Evolutionary conservation across 1,284 basidiomycete species (phyloP), one percentile per base, ranked within the genome.

Genomic region (Xanthoconium separans): DNA sequence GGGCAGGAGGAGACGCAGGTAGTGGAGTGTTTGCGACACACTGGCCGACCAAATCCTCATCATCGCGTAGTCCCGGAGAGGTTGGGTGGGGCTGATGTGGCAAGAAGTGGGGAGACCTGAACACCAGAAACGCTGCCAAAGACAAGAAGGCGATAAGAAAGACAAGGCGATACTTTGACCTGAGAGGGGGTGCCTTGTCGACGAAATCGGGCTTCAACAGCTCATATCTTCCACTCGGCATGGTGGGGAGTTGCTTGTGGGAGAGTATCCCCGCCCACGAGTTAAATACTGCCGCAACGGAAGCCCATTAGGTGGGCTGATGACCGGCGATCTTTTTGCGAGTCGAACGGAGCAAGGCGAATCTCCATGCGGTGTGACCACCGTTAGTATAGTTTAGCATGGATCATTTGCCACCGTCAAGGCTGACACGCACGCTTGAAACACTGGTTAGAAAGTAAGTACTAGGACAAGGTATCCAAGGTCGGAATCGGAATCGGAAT

Each of bases 1-100:
- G 73, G 4, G 73, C 73, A 5, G 80, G 79, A 8, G 77, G 71
- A 0, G 61, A 62, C 0, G 77, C 77, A 9, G 57, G 47, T 12
- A 61, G 73, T 11, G 72, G 70, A 13, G 62, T 47, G 20, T 59
- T 58, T 8, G 75, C 60, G 6, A 65, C 61, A 51, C 79, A 81
- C 45, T 70, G 65, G 34, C 61, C 57, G 18, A 74, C 47, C 4
- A 50, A 51, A 36, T 59, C 58, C 4, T 30, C 53, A 11, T 42
- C 9, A 12, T 48, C 33, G 22, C 46, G 33, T 18, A 10, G 18
- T 4, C 9, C 43, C 6, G 18, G 12, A 20, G 51, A 29, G 2
- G 49, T 1, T 16, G 30, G 27, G 2, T 7, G 39, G 18, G 30
- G 44, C 9, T 39, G 47, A 33, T 29, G 27, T 31, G 53, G 55